Evolutionary conservation across 2,329 filamentous ascomycete genomes (phyloP).

Genomic region (Chaetomiaceae sp.): DNA sequence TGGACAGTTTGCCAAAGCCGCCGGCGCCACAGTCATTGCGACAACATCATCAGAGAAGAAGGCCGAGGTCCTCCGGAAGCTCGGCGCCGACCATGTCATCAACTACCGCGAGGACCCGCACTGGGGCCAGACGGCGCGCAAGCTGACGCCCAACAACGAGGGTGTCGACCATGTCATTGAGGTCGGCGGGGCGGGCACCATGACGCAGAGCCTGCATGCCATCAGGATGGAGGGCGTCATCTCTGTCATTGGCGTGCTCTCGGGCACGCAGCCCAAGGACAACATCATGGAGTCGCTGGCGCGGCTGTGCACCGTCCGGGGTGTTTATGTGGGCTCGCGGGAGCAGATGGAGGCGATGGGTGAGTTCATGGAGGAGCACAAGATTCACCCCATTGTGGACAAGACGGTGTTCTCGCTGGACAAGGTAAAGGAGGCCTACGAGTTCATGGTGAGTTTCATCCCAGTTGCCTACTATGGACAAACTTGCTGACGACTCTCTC

Average conservation of each 20-base stretch:
- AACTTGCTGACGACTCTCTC: background rate
- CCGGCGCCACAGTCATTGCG: slow-evolving; percentile 50
- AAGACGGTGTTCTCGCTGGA: slow-evolving; percentile 34
- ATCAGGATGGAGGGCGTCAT: slow-evolving; percentile 30
- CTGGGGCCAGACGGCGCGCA: slow-evolving; percentile 49
- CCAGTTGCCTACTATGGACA: background rate
- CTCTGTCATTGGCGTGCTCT: slow-evolving; percentile 38
- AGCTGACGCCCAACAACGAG: slow-evolving; percentile 37
- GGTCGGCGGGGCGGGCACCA: slow-evolving; percentile 47
- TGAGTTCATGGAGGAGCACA: slow-evolving; percentile 35
- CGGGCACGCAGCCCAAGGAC: slow-evolving; percentile 39
- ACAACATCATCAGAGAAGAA: slow-evolving; percentile 49
- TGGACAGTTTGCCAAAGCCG: slow-evolving; percentile 39
- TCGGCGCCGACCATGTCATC: slow-evolving; percentile 50
- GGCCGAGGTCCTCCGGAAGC: slow-evolving; percentile 41
- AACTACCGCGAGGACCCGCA: slow-evolving; percentile 48
- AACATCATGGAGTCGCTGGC: slow-evolving; percentile 46
- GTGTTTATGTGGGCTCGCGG: slow-evolving; percentile 37
- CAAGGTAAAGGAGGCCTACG: slow-evolving; percentile 39
- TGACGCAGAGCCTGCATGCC: slow-evolving; percentile 35
- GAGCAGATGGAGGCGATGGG: slow-evolving; percentile 40
- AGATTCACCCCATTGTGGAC: slow-evolving; percentile 38
- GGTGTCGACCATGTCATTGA: slow-evolving; percentile 52
- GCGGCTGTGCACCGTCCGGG: slow-evolving; percentile 34
- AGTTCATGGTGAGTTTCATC: slow-evolving; percentile 46